phyloP scores from a whole-genome alignment of 2,329 filamentous ascomycete species.

The Colletotrichum godetiae region DNA sequence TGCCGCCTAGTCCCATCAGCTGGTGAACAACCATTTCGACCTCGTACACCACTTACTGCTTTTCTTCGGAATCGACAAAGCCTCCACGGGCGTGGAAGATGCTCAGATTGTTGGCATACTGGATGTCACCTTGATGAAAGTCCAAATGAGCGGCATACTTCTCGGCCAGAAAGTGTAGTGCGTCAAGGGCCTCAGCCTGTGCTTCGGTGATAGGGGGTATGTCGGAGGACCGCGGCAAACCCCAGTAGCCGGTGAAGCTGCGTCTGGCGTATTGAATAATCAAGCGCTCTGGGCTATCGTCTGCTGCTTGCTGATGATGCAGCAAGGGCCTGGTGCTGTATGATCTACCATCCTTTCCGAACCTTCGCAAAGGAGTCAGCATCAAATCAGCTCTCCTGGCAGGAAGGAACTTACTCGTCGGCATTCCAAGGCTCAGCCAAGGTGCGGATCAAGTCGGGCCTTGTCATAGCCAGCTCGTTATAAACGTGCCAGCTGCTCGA shows the following conservation, averaged over 20 bases:
- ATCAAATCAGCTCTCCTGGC: neutral
- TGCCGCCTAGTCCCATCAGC: constrained; percentile 53
- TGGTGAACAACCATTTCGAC: constrained; percentile 24
- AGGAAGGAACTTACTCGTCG: constrained; percentile 48
- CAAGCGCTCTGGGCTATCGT: constrained; percentile 60
- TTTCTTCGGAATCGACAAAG: constrained; percentile 56
- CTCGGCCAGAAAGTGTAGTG: constrained; percentile 61
- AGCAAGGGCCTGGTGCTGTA: constrained; percentile 64
- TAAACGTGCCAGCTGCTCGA: constrained; percentile 70
- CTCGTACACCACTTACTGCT: constrained; percentile 50
- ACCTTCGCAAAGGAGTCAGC: constrained; percentile 49
- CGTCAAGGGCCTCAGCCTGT: constrained; percentile 64
- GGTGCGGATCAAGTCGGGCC: constrained; percentile 70
- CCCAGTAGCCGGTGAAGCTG: constrained; percentile 67
- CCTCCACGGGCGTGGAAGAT: constrained; percentile 64
- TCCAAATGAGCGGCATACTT: constrained; percentile 56
- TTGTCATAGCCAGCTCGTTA: constrained; percentile 68
- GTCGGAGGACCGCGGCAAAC: constrained; percentile 60
- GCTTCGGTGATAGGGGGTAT: constrained; percentile 68
- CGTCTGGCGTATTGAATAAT: constrained; percentile 71
- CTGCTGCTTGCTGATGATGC: constrained; percentile 63
- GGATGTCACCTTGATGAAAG: constrained; percentile 63
- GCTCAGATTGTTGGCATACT: constrained; percentile 66
- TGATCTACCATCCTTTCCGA: constrained; percentile 58
- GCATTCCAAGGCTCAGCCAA: constrained; percentile 64